Base-by-base conservation (phyloP, 2,329 filamentous ascomycete species). In the Exutisphaerella laricina region DNA sequence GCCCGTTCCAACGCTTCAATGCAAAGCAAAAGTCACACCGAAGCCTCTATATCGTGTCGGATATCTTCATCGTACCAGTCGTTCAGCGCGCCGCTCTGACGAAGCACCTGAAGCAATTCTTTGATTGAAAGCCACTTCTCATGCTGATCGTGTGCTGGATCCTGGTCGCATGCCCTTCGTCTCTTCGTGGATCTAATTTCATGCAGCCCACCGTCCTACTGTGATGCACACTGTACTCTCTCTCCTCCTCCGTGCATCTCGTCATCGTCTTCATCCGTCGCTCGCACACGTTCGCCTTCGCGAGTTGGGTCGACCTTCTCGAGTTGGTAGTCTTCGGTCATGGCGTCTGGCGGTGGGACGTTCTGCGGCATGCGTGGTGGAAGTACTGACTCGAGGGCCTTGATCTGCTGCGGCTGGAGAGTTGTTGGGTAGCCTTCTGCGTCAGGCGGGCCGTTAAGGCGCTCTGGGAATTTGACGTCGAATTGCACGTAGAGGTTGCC, bases 401-500 rank as follows among this genome's bases (percentile, higher is more conserved):
- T 79, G 57, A 94, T 85, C 50, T 86, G 83, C 45, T 80, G 74
- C 12, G 80, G 72, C 39, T 84, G 61, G 62, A 73, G 65, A 25
- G 48, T 22, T 3, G 58, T 60, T 4, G 69, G 60, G 38, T 58
- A 64, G 41, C 66, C 71, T 14, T 72, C 68, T 20, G 53, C 51
- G 46, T 58, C 60, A 28, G 51, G 51, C 18, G 67, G 64, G 14
- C 66, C 67, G 39, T 54, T 56, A 18, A 74, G 61, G 16, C 59
- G 59, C 34, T 72, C 83, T 36, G 92, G 92, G 78, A 98, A 97
- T 71, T 94, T 95, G 70, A 98, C 88, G 61, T 86, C 83, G 72
- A 98, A 98, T 65, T 94, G 88, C 62, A 98, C 88, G 74, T 92
- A 98, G 58, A 98, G 75, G 71, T 98, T 96, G 61, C 92, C 92